Evolutionary conservation across 306 rosid genomes (phyloP), one percentile per base, ranked within the genome.

Genomic region (Clitoria ternatea): DNA sequence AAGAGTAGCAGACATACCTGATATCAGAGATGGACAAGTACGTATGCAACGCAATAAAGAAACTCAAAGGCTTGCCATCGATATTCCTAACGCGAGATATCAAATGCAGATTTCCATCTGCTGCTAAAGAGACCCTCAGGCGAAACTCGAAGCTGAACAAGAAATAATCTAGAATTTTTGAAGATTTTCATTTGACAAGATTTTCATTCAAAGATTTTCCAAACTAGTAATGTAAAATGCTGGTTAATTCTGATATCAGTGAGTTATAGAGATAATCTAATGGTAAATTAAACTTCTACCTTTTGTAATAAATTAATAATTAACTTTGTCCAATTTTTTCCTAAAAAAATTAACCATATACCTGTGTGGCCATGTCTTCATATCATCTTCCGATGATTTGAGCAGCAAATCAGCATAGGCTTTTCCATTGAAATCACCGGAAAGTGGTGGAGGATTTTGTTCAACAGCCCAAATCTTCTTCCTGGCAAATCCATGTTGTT

Each of bases 401-500:
- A 94, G 89, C 42, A 89, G 68, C 86, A 94, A 80, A 74, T 94
- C 96, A 48, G 83, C 39, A 75, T 33, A 82, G 20, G 78, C 68
- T 73, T 89, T 87, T 56, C 82, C 95, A 45, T 39, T 73, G 48
- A 88, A 80, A 72, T 87, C 90, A 24, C 14, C 43, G 1, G 81
- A 30, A 72, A 86, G 85, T 2, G 86, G 86, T 37, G 96, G 97
- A 77, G 97, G 90, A 77, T 83, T 66, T 20, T 70, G 29, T 3
- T 94, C 99, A 55, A 89, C 50, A 43, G 27, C 61, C 99, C 99
- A 94, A 59, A 71, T 65, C 82, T 70, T 89, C 69, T 91, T 89
- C 82, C 95, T 83, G 6, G 92, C 99, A 79, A 94, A 94, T 59
- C 99, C 99, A 70, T 94, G 89, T 47, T 85, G 88, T 76, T 91